These are phyloP conservation scores for Chaetomium strumarium DNA, from an alignment of 2,329 filamentous ascomycete species.

Conservation along the genomic window DNA sequence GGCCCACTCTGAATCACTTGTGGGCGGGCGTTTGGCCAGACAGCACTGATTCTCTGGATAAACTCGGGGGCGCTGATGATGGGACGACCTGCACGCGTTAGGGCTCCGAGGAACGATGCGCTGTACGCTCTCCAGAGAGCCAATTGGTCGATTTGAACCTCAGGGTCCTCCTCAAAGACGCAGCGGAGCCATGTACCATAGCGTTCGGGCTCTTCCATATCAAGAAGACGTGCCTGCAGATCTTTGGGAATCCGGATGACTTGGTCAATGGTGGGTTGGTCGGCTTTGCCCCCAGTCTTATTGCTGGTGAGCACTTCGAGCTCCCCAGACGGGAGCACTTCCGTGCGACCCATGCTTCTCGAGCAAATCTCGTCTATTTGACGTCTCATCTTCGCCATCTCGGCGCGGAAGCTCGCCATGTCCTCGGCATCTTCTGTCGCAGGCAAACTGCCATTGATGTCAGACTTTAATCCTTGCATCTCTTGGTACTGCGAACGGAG, in stretches of 20 bases:
- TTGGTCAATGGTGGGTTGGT: conserved; percentile 39
- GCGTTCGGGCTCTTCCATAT: conserved; percentile 77
- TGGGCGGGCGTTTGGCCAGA: conserved; percentile 75
- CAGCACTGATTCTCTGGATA: conserved; percentile 87
- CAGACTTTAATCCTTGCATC: conserved; percentile 23
- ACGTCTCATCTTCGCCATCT: conserved; percentile 25
- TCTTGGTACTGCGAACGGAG: conserved; percentile 23
- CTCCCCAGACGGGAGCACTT: conserved; percentile 28
- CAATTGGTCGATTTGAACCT: conserved; percentile 90
- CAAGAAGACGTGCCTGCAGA: conserved; percentile 66
- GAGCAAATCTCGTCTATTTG: conserved; percentile 26
- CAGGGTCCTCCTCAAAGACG: conserved; percentile 83
- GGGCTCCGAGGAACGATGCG: conserved; percentile 63
- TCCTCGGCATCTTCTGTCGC: conserved; percentile 29
- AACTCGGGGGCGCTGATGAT: conserved; percentile 86
- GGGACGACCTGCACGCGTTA: conserved; percentile 50
- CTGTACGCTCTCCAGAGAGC: conserved; percentile 97
- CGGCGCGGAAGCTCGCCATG: conserved; percentile 28
- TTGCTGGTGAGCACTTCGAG: conserved; percentile 37
- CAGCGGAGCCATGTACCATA: conserved; percentile 86
- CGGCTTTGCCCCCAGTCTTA: conserved; percentile 34
- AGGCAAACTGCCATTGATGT: conserved; percentile 17
- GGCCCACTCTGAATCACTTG: conserved; percentile 67
- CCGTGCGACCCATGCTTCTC: conserved; percentile 10
- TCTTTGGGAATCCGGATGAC: conserved; percentile 67